These are phyloP conservation scores for Coleophoma crateriformis DNA, from an alignment of 2,329 filamentous ascomycete genomes.

Conservation along the genomic window DNA sequence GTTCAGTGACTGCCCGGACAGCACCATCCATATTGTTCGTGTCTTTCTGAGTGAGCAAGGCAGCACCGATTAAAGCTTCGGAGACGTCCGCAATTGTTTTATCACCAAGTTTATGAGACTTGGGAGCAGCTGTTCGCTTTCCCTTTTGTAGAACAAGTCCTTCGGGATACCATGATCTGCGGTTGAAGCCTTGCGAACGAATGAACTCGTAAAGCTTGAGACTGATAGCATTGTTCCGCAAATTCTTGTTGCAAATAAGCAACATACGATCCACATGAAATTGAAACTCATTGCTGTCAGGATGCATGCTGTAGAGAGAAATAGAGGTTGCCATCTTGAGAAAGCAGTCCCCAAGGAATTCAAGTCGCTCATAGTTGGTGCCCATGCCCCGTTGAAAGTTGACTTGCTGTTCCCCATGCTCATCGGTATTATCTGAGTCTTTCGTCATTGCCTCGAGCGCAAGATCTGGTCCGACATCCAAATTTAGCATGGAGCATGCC, in stretches of 20 bases:
- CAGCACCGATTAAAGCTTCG: conserved; percentile 88
- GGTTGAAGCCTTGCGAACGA: conserved; percentile 75
- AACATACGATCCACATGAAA: conserved; percentile 90
- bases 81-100: conserved; percentile 94
- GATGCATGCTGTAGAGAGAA: conserved; percentile 71
- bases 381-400: conserved; percentile 84
- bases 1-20: conserved; percentile 56
- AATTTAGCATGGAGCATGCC: conserved; percentile 57
- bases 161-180: conserved; percentile 79
- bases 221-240: conserved; percentile 71
- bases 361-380: conserved; percentile 88
- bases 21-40: conserved; percentile 47
- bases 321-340: conserved; percentile 95
- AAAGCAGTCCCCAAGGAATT: conserved; percentile 90
- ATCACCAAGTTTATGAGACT: conserved; percentile 67
- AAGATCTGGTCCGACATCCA: conserved; percentile 60
- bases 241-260: conserved; percentile 84
- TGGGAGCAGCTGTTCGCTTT: conserved; percentile 52
- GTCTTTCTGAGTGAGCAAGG: conserved; percentile 47
- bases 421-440: conserved; percentile 78
- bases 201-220: conserved; percentile 69
- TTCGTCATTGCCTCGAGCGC: conserved; percentile 91
- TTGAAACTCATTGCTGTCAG: conserved; percentile 74
- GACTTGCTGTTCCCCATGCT: conserved; percentile 60
- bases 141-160: conserved; percentile 69